Conservation (phyloP, 139 green algal species). For the Picochlorum sp. region DNA sequence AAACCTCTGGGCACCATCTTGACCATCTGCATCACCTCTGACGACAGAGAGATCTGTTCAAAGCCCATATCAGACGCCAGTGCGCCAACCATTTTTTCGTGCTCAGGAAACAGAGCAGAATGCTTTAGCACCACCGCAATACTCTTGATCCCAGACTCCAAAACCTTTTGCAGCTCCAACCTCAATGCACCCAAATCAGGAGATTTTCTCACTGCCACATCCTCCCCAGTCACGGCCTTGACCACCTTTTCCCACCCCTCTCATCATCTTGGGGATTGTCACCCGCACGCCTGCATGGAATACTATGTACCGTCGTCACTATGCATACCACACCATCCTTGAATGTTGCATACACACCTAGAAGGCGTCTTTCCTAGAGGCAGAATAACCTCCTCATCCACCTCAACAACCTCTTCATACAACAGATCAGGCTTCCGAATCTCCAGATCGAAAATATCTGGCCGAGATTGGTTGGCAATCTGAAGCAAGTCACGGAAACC, state of each 20-base stretch:
- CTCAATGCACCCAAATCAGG: constrained; percentile 53
- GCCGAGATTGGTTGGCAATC: constrained; percentile 86
- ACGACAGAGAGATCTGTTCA: constrained; percentile 68
- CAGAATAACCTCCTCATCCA: constrained; percentile 78
- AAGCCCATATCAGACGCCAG: constrained; percentile 61
- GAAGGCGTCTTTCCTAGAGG: constrained; percentile 45
- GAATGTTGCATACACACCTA: background rate
- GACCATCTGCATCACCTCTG: constrained; percentile 88
- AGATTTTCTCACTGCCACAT: constrained; percentile 47
- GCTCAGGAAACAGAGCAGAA: constrained; percentile 68
- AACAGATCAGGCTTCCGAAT: constrained; percentile 53
- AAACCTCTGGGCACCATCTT: constrained; percentile 94
- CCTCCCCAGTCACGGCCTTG: constrained; percentile 62
- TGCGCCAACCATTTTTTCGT: constrained; percentile 24
- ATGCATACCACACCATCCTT: background rate
- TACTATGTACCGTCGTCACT: too few relatives aligned
- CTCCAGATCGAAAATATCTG: constrained; percentile 86
- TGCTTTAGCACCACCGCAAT: constrained; percentile 93
- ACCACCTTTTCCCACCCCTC: background rate
- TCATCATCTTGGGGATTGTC: background rate
- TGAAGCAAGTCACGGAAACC: constrained; percentile 90
- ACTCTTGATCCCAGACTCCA: constrained; percentile 63
- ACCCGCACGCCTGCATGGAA: background rate
- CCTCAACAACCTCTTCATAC: constrained; percentile 77
- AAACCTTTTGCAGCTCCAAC: constrained; percentile 38